Base-by-base conservation (phyloP, 176 grass and related monocot genomes). In the Carex cristatella region DNA sequence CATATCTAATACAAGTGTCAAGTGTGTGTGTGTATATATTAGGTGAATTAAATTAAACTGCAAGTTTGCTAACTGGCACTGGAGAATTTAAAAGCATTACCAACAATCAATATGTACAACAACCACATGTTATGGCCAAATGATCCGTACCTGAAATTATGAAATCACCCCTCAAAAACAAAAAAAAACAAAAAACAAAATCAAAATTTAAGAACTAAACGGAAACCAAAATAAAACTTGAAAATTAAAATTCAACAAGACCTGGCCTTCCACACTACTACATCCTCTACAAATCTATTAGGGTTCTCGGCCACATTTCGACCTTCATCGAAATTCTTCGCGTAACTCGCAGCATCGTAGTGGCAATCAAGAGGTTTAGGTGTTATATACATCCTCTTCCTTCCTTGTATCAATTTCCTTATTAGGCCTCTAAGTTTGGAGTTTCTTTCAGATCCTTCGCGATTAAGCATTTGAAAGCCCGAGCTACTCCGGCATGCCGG, bases 261-360 rank as follows among this genome's bases (percentile, higher is more conserved):
- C 9, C 80, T 83, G 30, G 80, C 60, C 19, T 83, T 83, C 80
- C 60, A 68, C 37, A 33, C 73, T 14, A 46, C 73, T 51, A 54
- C 73, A 31, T 77, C 49, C 49, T 77, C 49, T 55, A 77, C 73
- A 55, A 57, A 56, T 6, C 11, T 27, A 77, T 16, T 31, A 28
- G 49, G 27, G 10, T 30, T 56, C 12, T 77, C 73, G 2, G 75
- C 78, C 40, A 85, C 86, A 83, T 65, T 30, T 23, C 79, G 71
- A 2, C 90, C 91, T 79, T 99, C 96, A 51, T 99, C 96, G 57
- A 99, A 99, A 81, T 95, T 99, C 81, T 99, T 99, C 62, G 96
- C 91, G 88, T 99, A 99, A 83, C 96, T 99, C 73, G 61, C 96
- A 7, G 88, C 88, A 79, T 99, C 93, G 84, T 99, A 99, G 65